These are phyloP conservation scores for Madurella fahalii DNA, from an alignment of 2,329 filamentous ascomycete genomes.

Conservation along the genomic window DNA sequence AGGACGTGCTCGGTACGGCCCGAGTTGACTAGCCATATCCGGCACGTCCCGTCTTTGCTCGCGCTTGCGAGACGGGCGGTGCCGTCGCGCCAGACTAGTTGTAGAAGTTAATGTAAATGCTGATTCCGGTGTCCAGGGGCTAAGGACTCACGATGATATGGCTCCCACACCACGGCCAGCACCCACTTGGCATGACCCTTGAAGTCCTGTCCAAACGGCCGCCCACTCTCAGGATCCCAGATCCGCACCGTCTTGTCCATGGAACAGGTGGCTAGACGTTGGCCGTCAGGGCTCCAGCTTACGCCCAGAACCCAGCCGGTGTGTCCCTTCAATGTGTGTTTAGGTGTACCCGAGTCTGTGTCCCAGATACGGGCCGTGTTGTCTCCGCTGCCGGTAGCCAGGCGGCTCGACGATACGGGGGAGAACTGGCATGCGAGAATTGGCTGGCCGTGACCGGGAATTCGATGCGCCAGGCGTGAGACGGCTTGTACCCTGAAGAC, in stretches of 20 bases:
- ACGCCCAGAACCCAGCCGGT: slow-evolving; percentile 86
- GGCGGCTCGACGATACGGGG: slow-evolving; percentile 67
- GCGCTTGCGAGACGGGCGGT: slow-evolving; percentile 77
- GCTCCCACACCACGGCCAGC: slow-evolving; percentile 85
- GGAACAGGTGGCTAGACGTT: slow-evolving; percentile 78
- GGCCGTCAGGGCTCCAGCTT: slow-evolving; percentile 79
- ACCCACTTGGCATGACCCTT: slow-evolving; percentile 90
- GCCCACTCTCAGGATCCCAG: slow-evolving; percentile 82
- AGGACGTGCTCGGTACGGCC: slow-evolving; percentile 77
- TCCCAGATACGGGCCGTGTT: slow-evolving; percentile 92
- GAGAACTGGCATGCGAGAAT: slow-evolving; percentile 86
- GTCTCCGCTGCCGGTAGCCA: slow-evolving; percentile 89
- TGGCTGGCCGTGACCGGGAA: slow-evolving; percentile 86
- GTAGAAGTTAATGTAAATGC: not conserved
- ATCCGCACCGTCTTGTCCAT: slow-evolving; percentile 91
- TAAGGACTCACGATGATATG: slow-evolving; percentile 59
- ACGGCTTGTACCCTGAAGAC: slow-evolving; percentile 92
- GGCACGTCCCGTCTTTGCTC: slow-evolving; percentile 83
- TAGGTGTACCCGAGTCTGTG: slow-evolving; percentile 85
- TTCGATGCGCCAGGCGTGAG: slow-evolving; percentile 81
- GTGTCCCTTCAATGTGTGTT: slow-evolving; percentile 82
- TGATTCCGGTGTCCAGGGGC: no score
- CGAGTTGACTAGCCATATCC: slow-evolving; percentile 80
- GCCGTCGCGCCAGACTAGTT: slow-evolving; percentile 59
- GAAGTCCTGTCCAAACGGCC: slow-evolving; percentile 64